Percentiles rank a stretch among this genome's conserved stretches.
These are phyloP conservation scores for Tylopilus intermedius DNA, from an alignment of 768 basidiomycete species.

Conservation along the genomic window DNA sequence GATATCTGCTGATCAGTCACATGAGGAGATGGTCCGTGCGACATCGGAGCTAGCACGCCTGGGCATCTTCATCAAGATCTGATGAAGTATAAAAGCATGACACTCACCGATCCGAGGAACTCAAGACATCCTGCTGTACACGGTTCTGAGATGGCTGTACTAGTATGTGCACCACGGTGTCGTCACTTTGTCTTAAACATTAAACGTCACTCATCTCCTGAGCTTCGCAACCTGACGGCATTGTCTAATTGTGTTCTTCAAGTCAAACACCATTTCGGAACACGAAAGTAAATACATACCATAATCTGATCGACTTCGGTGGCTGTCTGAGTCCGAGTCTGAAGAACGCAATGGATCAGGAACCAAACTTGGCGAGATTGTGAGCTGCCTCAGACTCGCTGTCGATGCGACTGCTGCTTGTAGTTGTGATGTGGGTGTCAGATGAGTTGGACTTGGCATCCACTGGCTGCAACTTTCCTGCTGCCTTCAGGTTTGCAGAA, in stretches of 20 bases:
- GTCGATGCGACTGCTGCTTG: constrained; percentile 4
- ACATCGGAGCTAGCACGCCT: constrained; percentile 9
- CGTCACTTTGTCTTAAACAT: constrained; percentile 8
- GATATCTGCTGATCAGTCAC: constrained; percentile 26
- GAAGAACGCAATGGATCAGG: neutral
- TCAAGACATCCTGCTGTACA: neutral
- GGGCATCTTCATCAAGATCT: neutral
- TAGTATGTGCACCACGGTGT: constrained; percentile 12
- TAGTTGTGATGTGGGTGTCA: neutral
- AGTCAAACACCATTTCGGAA: neutral
- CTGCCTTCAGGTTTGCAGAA: constrained; percentile 6
- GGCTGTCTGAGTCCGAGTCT: constrained; percentile 18
- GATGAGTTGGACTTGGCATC: constrained; percentile 8
- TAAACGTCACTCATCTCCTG: constrained; percentile 15
- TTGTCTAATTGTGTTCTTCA: constrained; percentile 1
- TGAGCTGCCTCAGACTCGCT: constrained; percentile 5
- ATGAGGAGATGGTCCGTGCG: neutral
- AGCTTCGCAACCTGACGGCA: neutral
- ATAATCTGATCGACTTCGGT: neutral
- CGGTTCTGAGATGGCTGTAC: constrained; percentile 5
- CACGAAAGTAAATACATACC: neutral
- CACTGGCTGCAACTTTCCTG: constrained; percentile 9
- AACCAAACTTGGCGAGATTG: neutral
- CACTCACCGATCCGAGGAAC: neutral
- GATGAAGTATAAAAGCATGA: neutral